Conservation (phyloP, 495 filamentous ascomycete genomes). For the Patellaria atrata region DNA sequence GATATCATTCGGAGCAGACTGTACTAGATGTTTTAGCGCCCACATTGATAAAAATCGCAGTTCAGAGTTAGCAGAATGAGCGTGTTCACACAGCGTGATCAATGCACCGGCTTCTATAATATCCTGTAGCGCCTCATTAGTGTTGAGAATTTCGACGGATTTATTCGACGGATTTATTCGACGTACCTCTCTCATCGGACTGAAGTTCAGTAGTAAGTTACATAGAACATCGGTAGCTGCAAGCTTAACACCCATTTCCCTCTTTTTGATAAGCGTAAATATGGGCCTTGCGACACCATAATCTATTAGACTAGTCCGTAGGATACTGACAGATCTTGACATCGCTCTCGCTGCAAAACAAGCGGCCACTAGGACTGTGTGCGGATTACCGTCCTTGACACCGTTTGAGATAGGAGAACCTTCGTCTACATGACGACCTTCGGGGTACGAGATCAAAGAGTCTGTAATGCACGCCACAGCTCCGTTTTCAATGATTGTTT, state of each 20-base stretch:
- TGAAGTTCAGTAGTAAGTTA: constrained; percentile 74
- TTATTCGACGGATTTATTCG: no score
- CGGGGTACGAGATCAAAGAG: constrained; percentile 50
- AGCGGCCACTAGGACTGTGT: constrained; percentile 65
- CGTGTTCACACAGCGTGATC: constrained; percentile 67
- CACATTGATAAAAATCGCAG: constrained; percentile 72
- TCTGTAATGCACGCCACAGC: constrained; percentile 70
- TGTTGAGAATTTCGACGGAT: no score
- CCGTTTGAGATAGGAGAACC: constrained; percentile 1
- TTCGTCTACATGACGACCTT: constrained; percentile 15
- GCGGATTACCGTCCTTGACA: constrained; percentile 33
- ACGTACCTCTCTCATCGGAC: constrained; percentile 77
- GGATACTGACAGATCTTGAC: constrained; percentile 65
- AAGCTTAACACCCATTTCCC: constrained; percentile 67
- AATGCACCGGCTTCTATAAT: constrained; percentile 66
- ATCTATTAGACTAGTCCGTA: constrained; percentile 79
- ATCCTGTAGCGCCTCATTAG: constrained; percentile 40
- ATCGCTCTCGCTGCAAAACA: constrained; percentile 65
- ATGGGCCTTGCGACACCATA: constrained; percentile 65
- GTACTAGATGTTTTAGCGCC: constrained; percentile 81
- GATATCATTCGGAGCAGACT: constrained; percentile 46
- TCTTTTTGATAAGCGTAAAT: constrained; percentile 60
- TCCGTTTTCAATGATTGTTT: constrained; percentile 66
- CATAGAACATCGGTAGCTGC: constrained; percentile 68
- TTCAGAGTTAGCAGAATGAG: constrained; percentile 56